phyloP scores from a whole-genome alignment of 306 rosid genomes.

The Cucumis hystrix region DNA sequence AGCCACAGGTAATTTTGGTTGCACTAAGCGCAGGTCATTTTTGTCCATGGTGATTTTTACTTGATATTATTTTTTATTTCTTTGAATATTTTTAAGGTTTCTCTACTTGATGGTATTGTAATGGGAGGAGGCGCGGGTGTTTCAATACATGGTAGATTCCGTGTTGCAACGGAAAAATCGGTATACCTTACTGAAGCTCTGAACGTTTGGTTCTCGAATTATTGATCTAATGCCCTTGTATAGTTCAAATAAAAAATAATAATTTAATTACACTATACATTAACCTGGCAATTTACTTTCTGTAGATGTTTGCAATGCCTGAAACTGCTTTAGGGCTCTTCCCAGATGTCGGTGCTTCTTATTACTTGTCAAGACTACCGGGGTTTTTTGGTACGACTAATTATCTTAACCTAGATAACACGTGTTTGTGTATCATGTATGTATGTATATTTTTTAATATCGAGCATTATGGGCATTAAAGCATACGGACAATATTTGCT shows the following conservation, averaged over 20 bases:
- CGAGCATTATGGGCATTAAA: background rate
- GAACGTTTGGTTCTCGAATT: background rate
- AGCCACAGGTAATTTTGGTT: slow-evolving; percentile 61
- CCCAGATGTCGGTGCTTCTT: slow-evolving; percentile 91
- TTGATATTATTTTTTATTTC: background rate
- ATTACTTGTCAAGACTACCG: slow-evolving; percentile 77
- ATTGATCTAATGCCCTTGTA: background rate
- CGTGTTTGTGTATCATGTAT: background rate
- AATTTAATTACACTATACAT: background rate
- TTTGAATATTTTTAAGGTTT: slow-evolving; percentile 45
- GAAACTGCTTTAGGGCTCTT: slow-evolving; percentile 92
- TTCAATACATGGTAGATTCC: slow-evolving; percentile 82
- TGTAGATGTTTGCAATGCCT: slow-evolving; percentile 96
- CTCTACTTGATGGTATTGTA: slow-evolving; percentile 81
- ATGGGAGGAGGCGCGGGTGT: slow-evolving; percentile 99
- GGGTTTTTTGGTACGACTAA: slow-evolving; percentile 72
- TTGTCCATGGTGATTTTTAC: background rate
- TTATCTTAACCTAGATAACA: background rate
- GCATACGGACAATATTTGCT: background rate
- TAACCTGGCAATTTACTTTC: slow-evolving; percentile 6
- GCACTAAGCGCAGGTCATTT: background rate
- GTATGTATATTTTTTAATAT: background rate
- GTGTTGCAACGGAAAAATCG: slow-evolving; percentile 82
- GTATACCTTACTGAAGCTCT: background rate
- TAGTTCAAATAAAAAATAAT: background rate